A percentile compares a stretch with the other conserved stretches of the same genome.
These are phyloP conservation scores for Dipodascus geniculatus DNA, from an alignment of 805 yeast genomes.

Conservation along the genomic window DNA sequence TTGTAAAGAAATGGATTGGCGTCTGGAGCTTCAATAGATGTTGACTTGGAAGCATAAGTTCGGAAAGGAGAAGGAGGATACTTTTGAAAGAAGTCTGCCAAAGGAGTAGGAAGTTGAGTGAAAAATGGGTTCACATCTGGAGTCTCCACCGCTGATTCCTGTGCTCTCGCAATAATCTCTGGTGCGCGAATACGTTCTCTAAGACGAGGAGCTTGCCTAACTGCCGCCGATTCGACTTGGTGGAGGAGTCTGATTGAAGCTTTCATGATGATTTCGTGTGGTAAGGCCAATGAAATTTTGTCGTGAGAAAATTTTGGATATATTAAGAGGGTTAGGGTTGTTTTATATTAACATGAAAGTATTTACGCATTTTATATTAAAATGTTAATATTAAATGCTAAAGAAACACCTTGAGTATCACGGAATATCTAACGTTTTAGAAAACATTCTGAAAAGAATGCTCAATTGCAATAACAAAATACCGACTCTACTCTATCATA, in stretches of 20 bases:
- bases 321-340: neutral
- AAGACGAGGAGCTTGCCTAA: neutral
- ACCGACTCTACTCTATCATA: too few species aligned
- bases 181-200: conserved; percentile 12
- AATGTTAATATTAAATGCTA: too few species aligned
- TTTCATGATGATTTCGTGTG: neutral
- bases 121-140: conserved; percentile 28
- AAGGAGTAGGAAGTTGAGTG: conserved; percentile 51
- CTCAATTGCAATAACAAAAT: too few species aligned
- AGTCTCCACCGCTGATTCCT: conserved; percentile 23
- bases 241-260: neutral
- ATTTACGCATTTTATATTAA: too few species aligned
- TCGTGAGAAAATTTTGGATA: neutral
- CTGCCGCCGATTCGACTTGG: neutral
- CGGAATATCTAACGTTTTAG: too few species aligned
- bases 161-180: conserved; percentile 18
- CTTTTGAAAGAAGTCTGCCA: conserved; percentile 63
- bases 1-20: conserved; percentile 85
- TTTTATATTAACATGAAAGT: too few species aligned
- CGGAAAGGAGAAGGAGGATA: conserved; percentile 79
- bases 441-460: too few species aligned
- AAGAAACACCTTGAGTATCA: too few species aligned
- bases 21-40: conserved; percentile 50
- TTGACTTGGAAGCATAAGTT: conserved; percentile 51
- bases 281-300: neutral